Evolutionary conservation across 129 eudicot genomes (phyloP), one percentile per base, ranked within the genome.

Genomic region (Silybum marianum): DNA sequence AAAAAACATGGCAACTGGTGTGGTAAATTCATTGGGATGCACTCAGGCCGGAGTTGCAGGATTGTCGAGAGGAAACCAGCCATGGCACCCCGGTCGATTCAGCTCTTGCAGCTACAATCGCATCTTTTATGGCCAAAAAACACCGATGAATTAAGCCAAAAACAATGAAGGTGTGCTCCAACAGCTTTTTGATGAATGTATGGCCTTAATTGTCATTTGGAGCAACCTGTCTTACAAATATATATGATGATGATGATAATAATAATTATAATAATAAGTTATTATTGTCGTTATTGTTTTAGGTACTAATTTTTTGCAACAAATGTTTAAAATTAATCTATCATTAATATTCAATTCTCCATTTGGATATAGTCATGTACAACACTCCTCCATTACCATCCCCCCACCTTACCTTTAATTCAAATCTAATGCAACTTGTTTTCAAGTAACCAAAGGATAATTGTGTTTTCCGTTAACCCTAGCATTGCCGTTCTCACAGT

Each of bases 31-130:
- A 95, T 95, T 3, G 97, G 91, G 24, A 95, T 95, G 90, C 76
- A 92, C 99, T n/a, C 99, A 22, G n/a, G n/a, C n/a, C n/a, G 97
- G 99, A 16, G 99, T 95, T 7, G 99, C 97, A 4, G 97, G 99
- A 83, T 95, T 95, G 78, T 95, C 97, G 22, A 95, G 90, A 80
- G 97, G 97, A 82, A 95, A 95, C 99, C 99, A 95, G 11, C 79
- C 89, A 26, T 36, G 86, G 74, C 36, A 39, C 36, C 36, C 97
- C 99, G 30, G 30, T 28, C 7, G 67, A 87, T 76, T 92, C 97
- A 18, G 89, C 86, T 32, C 99, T 89, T 34, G 99, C 97, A 65
- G 94, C 89, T 40, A 87, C 36, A 32, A 32, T 32, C 36, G 36
- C 36, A 95, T 95, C 93, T 80, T 95, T 92, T 60, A 95, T 92